Evolutionary conservation across 73 alveolate genomes (phyloP), one percentile per base, ranked within the genome.

Genomic region (Paramecium primaurelia): DNA sequence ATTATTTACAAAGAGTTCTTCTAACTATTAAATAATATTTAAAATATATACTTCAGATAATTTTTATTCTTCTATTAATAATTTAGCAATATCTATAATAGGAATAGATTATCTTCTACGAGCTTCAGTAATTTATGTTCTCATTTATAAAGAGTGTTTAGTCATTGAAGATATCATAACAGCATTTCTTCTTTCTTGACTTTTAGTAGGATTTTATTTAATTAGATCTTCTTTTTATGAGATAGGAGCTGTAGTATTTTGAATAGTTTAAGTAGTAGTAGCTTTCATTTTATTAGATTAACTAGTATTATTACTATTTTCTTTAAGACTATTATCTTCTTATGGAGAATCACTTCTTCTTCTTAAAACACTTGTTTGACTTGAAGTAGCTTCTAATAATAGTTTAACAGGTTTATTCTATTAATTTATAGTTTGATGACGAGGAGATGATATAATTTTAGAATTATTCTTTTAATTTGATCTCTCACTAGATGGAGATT

Each of bases 401-500:
- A 28, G 2, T 49, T 80, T 80, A 3, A 11, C 34, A 14, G 87
- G 87, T 16, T 73, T 34, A 4, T 1, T 73, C 47, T 32, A n/a
- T 37, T 37, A 38, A 73, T 34, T 73, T 22, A 28, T 45, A 20
- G 71, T 34, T 44, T 34, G 18, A 49, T 80, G 87, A 20, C 73
- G 34, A 20, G 91, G 91, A 80, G 91, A 80, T 22, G 37, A 26
- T 0, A 20, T 26, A 12, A 80, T 80, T 8, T 26, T 80, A 22
- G 44, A n/a, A 38, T 36, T 45, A 9, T 40, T 8, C 16, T 80
- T 80, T 10, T 20, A 10, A 80, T 47, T 80, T 14, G 91, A 80
- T 80, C 60, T 38, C 12, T 75, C 88, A 42, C 64, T 75, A 32
- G 91, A 12, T n/a, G 77, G 77, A 45, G 91, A 42, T n/a, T 45